Evolutionary conservation across 495 filamentous ascomycete genomes (phyloP).

Genomic region (Aspergillus saccharolyticus): DNA sequence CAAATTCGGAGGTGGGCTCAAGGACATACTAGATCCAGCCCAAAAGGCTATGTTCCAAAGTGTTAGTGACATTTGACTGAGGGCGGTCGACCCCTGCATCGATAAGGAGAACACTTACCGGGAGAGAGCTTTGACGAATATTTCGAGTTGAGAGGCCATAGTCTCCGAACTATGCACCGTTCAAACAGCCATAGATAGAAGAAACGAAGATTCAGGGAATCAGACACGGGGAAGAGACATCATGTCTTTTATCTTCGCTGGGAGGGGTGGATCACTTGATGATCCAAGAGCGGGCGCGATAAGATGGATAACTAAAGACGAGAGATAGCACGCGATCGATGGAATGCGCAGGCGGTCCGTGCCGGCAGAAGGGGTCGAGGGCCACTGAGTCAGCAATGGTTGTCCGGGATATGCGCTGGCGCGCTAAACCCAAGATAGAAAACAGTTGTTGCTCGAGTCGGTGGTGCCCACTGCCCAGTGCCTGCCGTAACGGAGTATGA

Average conservation of each 20-base stretch:
- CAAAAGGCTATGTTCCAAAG: constrained; percentile 25
- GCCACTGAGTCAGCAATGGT: constrained; percentile 30
- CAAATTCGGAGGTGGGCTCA: neutral
- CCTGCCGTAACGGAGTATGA: constrained; percentile 5
- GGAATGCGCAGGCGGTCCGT: constrained; percentile 24
- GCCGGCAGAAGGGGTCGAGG: neutral
- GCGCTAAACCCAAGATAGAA: constrained; percentile 37
- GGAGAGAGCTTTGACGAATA: constrained; percentile 40
- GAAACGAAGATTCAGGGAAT: neutral
- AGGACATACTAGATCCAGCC: constrained; percentile 44
- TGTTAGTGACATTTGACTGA: constrained; percentile 5
- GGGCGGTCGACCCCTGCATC: neutral
- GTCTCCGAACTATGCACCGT: neutral
- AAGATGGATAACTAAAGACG: neutral
- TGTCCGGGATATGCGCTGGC: constrained; percentile 40
- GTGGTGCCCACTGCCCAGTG: no score
- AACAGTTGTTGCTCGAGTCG: constrained; percentile 33
- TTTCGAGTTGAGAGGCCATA: constrained; percentile 30
- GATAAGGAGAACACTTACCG: constrained; percentile 28
- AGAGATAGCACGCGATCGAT: constrained; percentile 5
- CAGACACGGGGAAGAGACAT: neutral
- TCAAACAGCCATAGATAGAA: constrained; percentile 6
- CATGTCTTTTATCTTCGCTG: neutral
- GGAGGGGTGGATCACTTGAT: neutral
- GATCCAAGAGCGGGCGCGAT: neutral